phyloP scores from a whole-genome alignment of 1,139 yeast species.

The Yamadazyma jaroonii region DNA sequence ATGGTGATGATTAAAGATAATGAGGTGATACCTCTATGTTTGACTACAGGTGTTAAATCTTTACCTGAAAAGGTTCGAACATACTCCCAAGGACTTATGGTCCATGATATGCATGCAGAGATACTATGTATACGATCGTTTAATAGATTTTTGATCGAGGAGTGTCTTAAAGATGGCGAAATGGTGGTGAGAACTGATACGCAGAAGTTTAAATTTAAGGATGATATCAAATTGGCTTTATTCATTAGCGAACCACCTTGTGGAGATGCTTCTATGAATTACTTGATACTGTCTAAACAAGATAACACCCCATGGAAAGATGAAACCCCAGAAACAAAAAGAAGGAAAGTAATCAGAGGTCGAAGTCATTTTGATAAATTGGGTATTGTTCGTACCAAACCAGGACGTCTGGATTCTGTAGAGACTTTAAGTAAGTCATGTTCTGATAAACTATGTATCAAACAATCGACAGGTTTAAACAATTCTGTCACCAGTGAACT shows the following conservation, averaged over 20 bases:
- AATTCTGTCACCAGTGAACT: slow-evolving; percentile 47
- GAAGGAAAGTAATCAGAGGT: slow-evolving; percentile 45
- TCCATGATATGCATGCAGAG: slow-evolving; percentile 93
- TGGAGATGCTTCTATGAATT: slow-evolving; percentile 78
- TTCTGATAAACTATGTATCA: slow-evolving; percentile 72
- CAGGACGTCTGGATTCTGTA: slow-evolving; percentile 79
- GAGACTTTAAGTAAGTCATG: slow-evolving; percentile 78
- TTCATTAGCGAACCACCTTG: slow-evolving; percentile 85
- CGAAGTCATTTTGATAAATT: slow-evolving; percentile 53
- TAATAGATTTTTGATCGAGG: slow-evolving; percentile 38
- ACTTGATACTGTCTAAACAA: slow-evolving; percentile 14
- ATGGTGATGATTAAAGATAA: slow-evolving; percentile 45
- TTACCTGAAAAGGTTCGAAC: slow-evolving; percentile 49
- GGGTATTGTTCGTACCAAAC: slow-evolving; percentile 83
- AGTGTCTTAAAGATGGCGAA: background rate
- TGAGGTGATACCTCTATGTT: slow-evolving; percentile 37
- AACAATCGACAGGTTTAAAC: slow-evolving; percentile 62
- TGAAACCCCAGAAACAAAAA: slow-evolving; percentile 2
- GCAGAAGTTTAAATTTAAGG: slow-evolving; percentile 25
- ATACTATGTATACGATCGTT: slow-evolving; percentile 67
- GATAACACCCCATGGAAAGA: slow-evolving; percentile 15
- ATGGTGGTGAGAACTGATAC: slow-evolving; percentile 9
- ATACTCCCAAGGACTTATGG: slow-evolving; percentile 53
- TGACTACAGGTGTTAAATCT: slow-evolving; percentile 85
- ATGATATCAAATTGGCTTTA: slow-evolving; percentile 46